These are phyloP conservation scores for Fusarium sp. DNA, from an alignment of 2,329 filamentous ascomycete genomes.

Conservation along the genomic window DNA sequence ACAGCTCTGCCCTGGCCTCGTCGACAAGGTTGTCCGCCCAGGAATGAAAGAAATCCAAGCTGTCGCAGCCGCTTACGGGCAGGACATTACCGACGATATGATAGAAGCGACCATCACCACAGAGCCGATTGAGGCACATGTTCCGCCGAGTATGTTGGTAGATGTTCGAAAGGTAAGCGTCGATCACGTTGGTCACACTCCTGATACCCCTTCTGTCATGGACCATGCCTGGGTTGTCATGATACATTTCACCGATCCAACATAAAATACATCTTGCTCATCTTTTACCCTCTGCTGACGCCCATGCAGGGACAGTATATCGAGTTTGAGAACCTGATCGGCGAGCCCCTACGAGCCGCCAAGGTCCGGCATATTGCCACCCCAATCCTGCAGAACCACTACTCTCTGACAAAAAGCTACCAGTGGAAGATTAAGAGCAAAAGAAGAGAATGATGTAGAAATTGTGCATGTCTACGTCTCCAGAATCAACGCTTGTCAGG, in stretches of 20 bases:
- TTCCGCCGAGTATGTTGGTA: conserved; percentile 39
- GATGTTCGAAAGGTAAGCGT: conserved; percentile 36
- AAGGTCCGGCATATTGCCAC: conserved; percentile 29
- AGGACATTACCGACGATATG: conserved; percentile 35
- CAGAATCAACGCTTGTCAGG: too few species aligned
- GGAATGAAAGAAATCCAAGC: conserved; percentile 40
- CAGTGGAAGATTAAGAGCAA: conserved; percentile 37
- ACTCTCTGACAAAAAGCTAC: conserved; percentile 33
- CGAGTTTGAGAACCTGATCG: conserved; percentile 40
- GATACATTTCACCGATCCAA: too few species aligned
- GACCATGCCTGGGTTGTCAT: neutral
- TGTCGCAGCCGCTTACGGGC: conserved; percentile 36
- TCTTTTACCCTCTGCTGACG: conserved; percentile 8
- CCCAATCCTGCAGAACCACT: conserved; percentile 32
- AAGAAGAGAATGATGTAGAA: neutral
- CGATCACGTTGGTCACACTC: too few species aligned
- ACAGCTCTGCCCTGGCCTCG: conserved; percentile 38
- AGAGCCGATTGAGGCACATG: conserved; percentile 39
- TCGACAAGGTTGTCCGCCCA: conserved; percentile 37
- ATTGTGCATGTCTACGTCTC: too few species aligned
- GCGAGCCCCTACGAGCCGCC: conserved; percentile 39
- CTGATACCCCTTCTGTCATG: neutral
- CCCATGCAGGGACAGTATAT: conserved; percentile 37
- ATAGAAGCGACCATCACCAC: conserved; percentile 35
- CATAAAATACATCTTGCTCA: neutral